A percentile compares a stretch with the other conserved stretches of the same genome.
Evolutionary conservation across 805 yeast species (phyloP).

Genomic region (Pichia phayaonensis): DNA sequence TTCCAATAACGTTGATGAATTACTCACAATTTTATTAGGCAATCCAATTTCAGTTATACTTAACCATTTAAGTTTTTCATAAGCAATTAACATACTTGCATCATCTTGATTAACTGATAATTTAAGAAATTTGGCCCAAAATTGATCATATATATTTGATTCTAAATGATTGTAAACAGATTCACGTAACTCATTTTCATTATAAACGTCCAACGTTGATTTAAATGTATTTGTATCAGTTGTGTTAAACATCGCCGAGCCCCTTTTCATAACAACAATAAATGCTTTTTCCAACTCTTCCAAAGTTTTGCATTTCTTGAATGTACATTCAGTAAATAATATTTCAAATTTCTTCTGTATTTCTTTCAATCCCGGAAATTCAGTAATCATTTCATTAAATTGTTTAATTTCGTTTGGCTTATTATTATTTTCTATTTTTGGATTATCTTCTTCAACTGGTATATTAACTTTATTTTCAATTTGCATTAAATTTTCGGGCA

Average conservation of each 20-base stretch:
- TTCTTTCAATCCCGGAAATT: neutral
- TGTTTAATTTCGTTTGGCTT: neutral
- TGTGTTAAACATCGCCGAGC: constrained; percentile 19
- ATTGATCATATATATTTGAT: constrained; percentile 50
- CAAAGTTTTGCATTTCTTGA: constrained; percentile 7
- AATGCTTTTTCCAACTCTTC: constrained; percentile 5
- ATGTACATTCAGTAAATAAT: constrained; percentile 1
- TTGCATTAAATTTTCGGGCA: neutral
- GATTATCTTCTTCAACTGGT: neutral
- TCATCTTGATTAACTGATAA: constrained; percentile 12
- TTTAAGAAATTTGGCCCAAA: constrained; percentile 45
- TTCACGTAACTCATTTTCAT: constrained; percentile 36
- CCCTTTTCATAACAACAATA: constrained; percentile 13
- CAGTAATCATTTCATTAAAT: constrained; percentile 1
- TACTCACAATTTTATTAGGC: constrained; percentile 21
- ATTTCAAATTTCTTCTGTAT: neutral
- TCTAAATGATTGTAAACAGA: constrained; percentile 69
- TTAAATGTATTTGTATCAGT: constrained; percentile 17
- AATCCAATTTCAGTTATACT: constrained; percentile 47
- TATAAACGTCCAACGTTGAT: constrained; percentile 10
- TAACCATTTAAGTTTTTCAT: constrained; percentile 31
- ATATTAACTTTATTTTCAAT: neutral
- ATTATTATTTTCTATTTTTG: neutral
- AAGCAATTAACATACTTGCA: constrained; percentile 21
- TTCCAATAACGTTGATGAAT: constrained; percentile 14